Conservation (phyloP, 2,329 filamentous ascomycete genomes). For the Didymella arachidicola region DNA sequence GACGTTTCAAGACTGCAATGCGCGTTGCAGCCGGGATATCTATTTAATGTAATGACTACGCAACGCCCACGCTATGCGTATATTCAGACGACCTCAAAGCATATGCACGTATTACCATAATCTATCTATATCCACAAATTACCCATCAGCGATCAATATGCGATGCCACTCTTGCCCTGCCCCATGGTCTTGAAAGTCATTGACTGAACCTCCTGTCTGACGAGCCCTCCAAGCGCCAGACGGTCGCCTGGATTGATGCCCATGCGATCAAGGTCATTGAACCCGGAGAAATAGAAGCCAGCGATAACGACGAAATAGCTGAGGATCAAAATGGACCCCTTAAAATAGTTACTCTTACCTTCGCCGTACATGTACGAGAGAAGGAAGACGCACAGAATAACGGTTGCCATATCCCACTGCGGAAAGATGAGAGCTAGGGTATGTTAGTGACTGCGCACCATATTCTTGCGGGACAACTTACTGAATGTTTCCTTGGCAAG, state of each 20-base stretch:
- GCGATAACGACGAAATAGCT: constrained; percentile 91
- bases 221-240: constrained; percentile 43
- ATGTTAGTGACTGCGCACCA: constrained; percentile 19
- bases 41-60: background rate
- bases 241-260: constrained; percentile 48
- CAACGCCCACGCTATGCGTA: background rate
- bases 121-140: background rate
- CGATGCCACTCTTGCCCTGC: constrained; percentile 33
- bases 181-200: constrained; percentile 48
- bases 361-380: constrained; percentile 98
- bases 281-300: constrained; percentile 87
- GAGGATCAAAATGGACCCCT: constrained; percentile 91
- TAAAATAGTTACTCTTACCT: constrained; percentile 99
- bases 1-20: background rate
- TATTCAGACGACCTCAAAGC: background rate
- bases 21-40: background rate
- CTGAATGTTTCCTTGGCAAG: constrained; percentile 72
- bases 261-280: constrained; percentile 59
- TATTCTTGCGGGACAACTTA: constrained; percentile 42
- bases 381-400: constrained; percentile 94
- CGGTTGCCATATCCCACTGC: constrained; percentile 98
- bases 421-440: constrained; percentile 83
- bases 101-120: background rate
- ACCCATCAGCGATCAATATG: constrained; percentile 25
- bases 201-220: constrained; percentile 42